These are phyloP conservation scores for Hypoxylon subgilvum DNA, from an alignment of 495 filamentous ascomycete species.

Conservation along the genomic window DNA sequence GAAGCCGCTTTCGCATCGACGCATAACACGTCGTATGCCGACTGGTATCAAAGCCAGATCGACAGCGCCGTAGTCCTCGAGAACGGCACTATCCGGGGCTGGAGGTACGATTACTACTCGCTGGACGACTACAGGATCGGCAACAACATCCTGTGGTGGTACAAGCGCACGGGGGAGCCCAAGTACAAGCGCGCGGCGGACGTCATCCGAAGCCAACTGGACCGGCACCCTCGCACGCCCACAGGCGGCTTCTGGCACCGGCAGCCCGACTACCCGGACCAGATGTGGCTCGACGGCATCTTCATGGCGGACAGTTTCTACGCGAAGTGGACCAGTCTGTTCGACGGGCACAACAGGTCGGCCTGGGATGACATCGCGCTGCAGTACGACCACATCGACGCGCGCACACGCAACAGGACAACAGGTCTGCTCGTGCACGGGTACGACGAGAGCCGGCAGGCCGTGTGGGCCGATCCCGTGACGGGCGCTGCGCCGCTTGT, in stretches of 20 bases:
- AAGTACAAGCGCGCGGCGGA: constrained; percentile 51
- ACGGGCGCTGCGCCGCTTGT: constrained; percentile 63
- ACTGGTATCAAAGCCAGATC: constrained; percentile 46
- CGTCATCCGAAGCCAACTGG: constrained; percentile 54
- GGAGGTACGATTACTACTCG: constrained; percentile 51
- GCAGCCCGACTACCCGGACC: constrained; percentile 55
- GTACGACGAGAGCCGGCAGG: constrained; percentile 60
- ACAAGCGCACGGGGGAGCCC: constrained; percentile 42
- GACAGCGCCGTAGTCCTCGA: constrained; percentile 45
- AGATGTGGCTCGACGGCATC: constrained; percentile 65
- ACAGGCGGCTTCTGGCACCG: constrained; percentile 63
- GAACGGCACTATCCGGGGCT: constrained; percentile 49
- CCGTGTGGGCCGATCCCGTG: constrained; percentile 61
- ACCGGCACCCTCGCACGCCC: constrained; percentile 54
- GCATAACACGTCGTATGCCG: constrained; percentile 40
- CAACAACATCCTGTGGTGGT: constrained; percentile 54
- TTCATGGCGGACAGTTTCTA: constrained; percentile 61
- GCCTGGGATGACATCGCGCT: constrained; percentile 54
- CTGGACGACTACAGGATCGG: constrained; percentile 59
- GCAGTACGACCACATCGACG: constrained; percentile 61
- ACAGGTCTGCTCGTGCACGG: constrained; percentile 62
- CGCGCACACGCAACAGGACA: constrained; percentile 55
- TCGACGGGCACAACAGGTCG: constrained; percentile 45
- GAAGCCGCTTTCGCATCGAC: constrained; percentile 46
- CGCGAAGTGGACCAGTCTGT: constrained; percentile 52